Conservation (phyloP, 345 rosid species). For the Jatropha curcas region DNA sequence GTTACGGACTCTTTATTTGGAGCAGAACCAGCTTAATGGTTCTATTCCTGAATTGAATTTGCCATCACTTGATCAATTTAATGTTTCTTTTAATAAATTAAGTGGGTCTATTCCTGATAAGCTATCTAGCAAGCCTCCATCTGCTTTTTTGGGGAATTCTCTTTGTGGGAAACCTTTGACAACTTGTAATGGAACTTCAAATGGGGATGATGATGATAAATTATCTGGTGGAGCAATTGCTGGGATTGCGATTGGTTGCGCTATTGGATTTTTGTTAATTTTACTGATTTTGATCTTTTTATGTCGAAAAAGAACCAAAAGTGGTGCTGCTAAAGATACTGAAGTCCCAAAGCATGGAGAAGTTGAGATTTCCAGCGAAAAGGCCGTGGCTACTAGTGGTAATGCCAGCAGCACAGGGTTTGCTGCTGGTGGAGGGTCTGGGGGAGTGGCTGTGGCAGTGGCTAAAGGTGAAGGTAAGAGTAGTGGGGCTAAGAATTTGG, state of each 20-base stretch:
- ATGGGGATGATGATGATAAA: slow-evolving; percentile 1
- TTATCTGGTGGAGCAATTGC: slow-evolving; percentile 47
- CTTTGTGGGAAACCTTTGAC: slow-evolving; percentile 48
- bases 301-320: slow-evolving; percentile 31
- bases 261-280: slow-evolving; percentile 34
- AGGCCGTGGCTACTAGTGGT: slow-evolving; percentile 12
- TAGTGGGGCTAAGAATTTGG: slow-evolving; percentile 29
- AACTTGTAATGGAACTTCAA: slow-evolving; percentile 31
- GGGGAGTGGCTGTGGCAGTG: neutral
- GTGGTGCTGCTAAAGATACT: slow-evolving; percentile 13
- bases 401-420: slow-evolving; percentile 4
- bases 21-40: slow-evolving; percentile 40
- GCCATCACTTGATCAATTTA: slow-evolving; percentile 38
- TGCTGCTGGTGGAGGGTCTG: neutral
- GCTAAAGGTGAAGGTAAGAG: slow-evolving; percentile 24
- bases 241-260: slow-evolving; percentile 46
- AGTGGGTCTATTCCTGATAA: slow-evolving; percentile 37
- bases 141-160: slow-evolving; percentile 34
- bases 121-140: slow-evolving; percentile 21
- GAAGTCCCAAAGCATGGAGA: slow-evolving; percentile 17
- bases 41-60: slow-evolving; percentile 34
- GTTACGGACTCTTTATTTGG: slow-evolving; percentile 36
- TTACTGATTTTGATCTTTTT: slow-evolving; percentile 36
- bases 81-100: slow-evolving; percentile 44
- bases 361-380: slow-evolving; percentile 23